Evolutionary conservation across 208 protist species (phyloP).

Genomic region (Lotmaria passim): DNA sequence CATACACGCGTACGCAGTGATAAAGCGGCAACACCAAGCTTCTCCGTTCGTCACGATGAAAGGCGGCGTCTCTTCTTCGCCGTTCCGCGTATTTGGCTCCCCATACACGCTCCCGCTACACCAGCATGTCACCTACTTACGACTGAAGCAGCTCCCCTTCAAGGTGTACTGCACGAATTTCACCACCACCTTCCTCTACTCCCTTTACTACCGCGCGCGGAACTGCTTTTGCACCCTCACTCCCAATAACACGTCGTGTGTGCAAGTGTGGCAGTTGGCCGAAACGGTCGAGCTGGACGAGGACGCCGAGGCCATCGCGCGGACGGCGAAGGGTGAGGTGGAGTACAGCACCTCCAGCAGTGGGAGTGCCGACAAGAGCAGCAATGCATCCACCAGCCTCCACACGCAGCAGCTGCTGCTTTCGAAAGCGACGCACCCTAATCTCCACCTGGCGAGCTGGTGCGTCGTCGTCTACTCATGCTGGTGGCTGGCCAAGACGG

Average conservation of each 20-base stretch:
- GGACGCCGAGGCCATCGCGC: slow-evolving; percentile 26
- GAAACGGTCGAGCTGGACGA: slow-evolving; percentile 63
- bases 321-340: slow-evolving; percentile 17
- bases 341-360: not conserved
- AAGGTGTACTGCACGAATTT: slow-evolving; percentile 86
- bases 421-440: slow-evolving; percentile 67
- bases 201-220: slow-evolving; percentile 61
- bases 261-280: slow-evolving; percentile 85
- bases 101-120: slow-evolving; percentile 77
- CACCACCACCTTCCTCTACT: slow-evolving; percentile 72
- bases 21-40: too few species aligned
- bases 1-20: too few species aligned
- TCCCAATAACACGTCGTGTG: slow-evolving; percentile 45
- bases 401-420: slow-evolving; percentile 50
- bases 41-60: too few species aligned
- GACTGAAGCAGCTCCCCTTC: slow-evolving; percentile 81
- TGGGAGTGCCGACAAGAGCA: not conserved
- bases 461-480: slow-evolving; percentile 71
- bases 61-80: not conserved
- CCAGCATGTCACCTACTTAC: slow-evolving; percentile 84
- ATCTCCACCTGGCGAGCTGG: slow-evolving; percentile 74
- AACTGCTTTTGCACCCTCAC: slow-evolving; percentile 71
- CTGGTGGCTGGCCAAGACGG: slow-evolving; percentile 85
- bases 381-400: not conserved
- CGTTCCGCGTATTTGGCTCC: slow-evolving; percentile 83